Base-by-base conservation (phyloP, 306 rosid species). In the Pyrus bretschneideri region DNA sequence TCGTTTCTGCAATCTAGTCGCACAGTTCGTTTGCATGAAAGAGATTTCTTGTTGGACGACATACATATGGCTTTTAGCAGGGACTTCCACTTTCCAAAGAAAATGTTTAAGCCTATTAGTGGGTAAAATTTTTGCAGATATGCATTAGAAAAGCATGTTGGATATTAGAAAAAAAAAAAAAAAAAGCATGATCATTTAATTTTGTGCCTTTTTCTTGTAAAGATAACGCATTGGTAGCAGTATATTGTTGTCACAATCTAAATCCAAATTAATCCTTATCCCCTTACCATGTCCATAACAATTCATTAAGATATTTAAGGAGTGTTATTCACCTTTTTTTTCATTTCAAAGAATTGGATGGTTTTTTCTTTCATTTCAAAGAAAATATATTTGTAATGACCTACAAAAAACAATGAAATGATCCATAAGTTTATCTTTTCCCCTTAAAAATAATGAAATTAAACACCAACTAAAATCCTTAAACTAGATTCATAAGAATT, bases 1-100 rank as follows among this genome's bases (percentile, higher is more conserved):
- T 17, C 44, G 25, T 65, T 31, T 13, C 22, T 49, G 22, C 4
- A 49, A 49, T 49, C 55, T 49, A 6, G 42, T 38, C 42, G 21
- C 49, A 7, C 40, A 27, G 40, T 73, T 58, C 67, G 74, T 31
- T 31, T 73, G 69, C 79, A 45, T 79, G 83, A 79, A 73, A 31
- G 45, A 31, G 70, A 79, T 30, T 79, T 73, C 83, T 76, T 68
- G 74, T 76, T 68, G 74, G 80, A 57, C 46, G 57, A 29, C 63
- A 11, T 19, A 38, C 6, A 6, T 12, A 38, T 38, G 22, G 74
- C 74, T 76, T 76, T 76, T 58, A 18, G 38, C 21, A n/a, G 29
- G 57, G 72, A 58, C 65, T 66, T 66, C 79, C 80, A 76, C 80
- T 68, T 68, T 33, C 80, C 17, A 57, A 57, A 76, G 22, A 76